Base-by-base conservation (phyloP, 768 basidiomycete species). In the Collybia sp. region DNA sequence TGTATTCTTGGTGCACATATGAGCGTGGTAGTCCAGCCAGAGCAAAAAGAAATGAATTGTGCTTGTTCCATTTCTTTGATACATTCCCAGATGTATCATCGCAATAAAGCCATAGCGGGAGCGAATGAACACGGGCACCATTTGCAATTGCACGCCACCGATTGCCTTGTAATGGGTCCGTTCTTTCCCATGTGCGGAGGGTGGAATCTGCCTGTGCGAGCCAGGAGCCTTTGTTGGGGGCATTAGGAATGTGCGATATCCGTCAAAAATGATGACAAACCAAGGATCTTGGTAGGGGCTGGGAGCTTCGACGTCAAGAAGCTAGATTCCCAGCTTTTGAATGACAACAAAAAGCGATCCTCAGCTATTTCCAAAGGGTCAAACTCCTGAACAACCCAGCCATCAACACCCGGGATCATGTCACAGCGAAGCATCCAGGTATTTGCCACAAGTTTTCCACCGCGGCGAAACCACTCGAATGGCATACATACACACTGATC, bases 41-140 rank as follows among this genome's bases (percentile, higher is more conserved):
- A 0, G 62, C 67, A 36, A 71, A 65, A 0, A 73, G 57, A 38
- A 68, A 65, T 3, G 54, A 61, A 47, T 73, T 71, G 43, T 74
- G 73, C 42, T 69, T 60, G 47, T 75, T 76, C 72, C 72, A 75
- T 48, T 72, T 71, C 49, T 76, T 76, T 0, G 70, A 75, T 0
- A 52, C 30, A 47, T 75, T 75, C 0, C 72, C 73, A 0, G 70
- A 74, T 0, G 68, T 71, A 42, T 75, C 68, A 38, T 75, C 70
- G 45, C 71, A 71, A 49, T 73, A 73, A 0, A 70, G 33, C 67
- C 69, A 71, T 0, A 74, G 41, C 11, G 64, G 63, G 15, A 69
- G 48, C 0, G 58, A 30, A 11, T 58, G 30, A 6, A 71, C 66
- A 19, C 58, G 59, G 15, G 50, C 30, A 0, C 68, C 68, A 1